Evolutionary conservation across 2,329 filamentous ascomycete species (phyloP), one percentile per base, ranked within the genome.

Genomic region (Phialophora verrucosa): DNA sequence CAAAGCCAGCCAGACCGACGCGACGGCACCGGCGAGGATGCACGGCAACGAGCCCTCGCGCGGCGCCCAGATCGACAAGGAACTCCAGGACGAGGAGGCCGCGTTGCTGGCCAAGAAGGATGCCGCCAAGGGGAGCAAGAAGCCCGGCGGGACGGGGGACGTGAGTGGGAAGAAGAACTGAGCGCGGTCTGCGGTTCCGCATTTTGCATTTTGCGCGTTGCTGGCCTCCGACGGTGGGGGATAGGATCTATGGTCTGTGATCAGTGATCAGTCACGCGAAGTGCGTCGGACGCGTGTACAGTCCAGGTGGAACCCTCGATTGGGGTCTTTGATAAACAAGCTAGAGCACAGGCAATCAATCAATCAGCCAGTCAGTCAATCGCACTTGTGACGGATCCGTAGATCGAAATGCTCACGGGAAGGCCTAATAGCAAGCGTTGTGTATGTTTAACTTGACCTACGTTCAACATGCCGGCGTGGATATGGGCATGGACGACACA

Each of bases 1-100:
- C 63, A 67, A 68, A 23, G 59, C 73, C 5, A 69, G 72, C 49
- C 69, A 81, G 27, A 69, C 73, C 23, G 78, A 83, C 63, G 77
- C 81, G 17, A 81, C 78, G 5, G 71, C 76, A 62, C 71, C 71
- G n/a, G 82, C 82, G 4, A 75, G 67, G 63, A 62, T 79, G 62
- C 82, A 83, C 64, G 82, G 82, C 59, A 79, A 83, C 66, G 70
- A 78, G 51, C 82, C 82, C 5, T 82, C 79, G 7, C 79, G 77
- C 68, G 82, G 82, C 20, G 81, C 82, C 12, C 68, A 81, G 75
- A 78, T 83, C 63, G 82, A 83, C 69, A 78, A 77, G 32, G 77
- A 81, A 58, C 73, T 82, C 20, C 72, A 78, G 70, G 73, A 75
- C 12, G 80, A 82, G 2, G 81, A 83, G 68, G 79, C 80, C 68